Evolutionary conservation across 2,329 filamentous ascomycete species (phyloP).

Genomic region (Alternaria atra): DNA sequence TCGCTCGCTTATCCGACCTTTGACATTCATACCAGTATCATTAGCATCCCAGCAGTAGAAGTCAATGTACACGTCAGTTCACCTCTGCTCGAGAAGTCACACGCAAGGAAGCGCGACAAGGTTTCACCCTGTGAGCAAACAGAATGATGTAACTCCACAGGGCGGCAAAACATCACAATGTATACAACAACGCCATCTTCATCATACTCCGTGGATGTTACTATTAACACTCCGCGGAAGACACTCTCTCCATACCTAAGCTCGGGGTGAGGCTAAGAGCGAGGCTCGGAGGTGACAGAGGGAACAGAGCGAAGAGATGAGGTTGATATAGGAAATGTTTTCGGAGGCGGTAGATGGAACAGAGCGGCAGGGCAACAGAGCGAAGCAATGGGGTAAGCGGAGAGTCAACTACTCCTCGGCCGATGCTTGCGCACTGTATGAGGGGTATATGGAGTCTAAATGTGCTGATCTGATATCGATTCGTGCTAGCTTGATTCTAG

Average conservation of each 20-base stretch:
- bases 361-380: background rate
- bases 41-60: too few relatives aligned
- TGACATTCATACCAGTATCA: too few relatives aligned
- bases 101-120: background rate
- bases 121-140: background rate
- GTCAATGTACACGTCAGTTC: background rate
- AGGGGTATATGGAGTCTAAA: background rate
- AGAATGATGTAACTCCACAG: background rate
- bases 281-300: background rate
- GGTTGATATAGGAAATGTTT: too few relatives aligned
- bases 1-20: background rate
- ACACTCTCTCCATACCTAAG: background rate
- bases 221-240: background rate
- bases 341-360: too few relatives aligned
- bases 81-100: background rate
- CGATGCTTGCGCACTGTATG: background rate
- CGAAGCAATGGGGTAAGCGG: background rate
- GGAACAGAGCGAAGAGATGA: background rate
- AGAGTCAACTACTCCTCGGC: background rate
- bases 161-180: background rate
- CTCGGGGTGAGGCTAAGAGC: background rate
- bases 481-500: background rate
- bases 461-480: background rate
- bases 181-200: background rate
- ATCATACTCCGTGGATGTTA: background rate